A percentile compares a stretch with the other conserved stretches of the same genome.
Conservation (phyloP, 805 yeast genomes). For the Wickerhamiella musiphila region DNA sequence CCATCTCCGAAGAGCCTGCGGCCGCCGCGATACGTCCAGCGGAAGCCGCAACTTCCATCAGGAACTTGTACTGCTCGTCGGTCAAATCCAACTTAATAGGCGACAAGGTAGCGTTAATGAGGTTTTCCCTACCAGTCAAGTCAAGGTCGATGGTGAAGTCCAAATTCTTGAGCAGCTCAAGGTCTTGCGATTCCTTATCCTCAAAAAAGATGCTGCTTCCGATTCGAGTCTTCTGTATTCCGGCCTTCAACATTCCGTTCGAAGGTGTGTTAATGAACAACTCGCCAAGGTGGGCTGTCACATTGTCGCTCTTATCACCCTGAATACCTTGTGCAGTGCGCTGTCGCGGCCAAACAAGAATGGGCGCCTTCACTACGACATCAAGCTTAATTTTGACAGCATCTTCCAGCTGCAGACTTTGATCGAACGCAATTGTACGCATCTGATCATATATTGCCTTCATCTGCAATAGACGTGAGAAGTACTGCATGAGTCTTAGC, state of each 20-base stretch:
- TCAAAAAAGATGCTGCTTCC: constrained; percentile 40
- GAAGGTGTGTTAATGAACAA: constrained; percentile 52
- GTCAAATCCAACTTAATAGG: constrained; percentile 50
- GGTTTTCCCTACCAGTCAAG: constrained; percentile 25
- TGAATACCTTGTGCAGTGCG: no score
- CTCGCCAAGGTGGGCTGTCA: constrained; percentile 71
- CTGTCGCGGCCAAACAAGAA: constrained; percentile 61
- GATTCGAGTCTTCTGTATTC: constrained; percentile 56
- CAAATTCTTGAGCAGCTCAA: constrained; percentile 29
- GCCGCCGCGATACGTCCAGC: constrained; percentile 37
- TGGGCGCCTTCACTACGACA: constrained; percentile 62
- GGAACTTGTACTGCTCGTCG: constrained; percentile 48
- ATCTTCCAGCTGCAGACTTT: constrained; percentile 45
- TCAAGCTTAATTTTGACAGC: constrained; percentile 54
- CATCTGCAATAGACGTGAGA: constrained; percentile 66
- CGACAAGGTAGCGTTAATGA: constrained; percentile 39
- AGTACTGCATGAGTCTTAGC: constrained; percentile 43
- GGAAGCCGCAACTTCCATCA: constrained; percentile 37
- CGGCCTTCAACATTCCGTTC: constrained; percentile 34
- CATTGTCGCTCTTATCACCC: constrained; percentile 30
- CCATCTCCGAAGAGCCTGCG: constrained; percentile 34
- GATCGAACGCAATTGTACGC: constrained; percentile 72
- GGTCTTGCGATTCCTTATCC: constrained; percentile 29
- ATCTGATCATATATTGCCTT: constrained; percentile 80
- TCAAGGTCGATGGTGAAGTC: constrained; percentile 25